Percentiles rank a stretch among this genome's conserved stretches.
These are phyloP conservation scores for Chaetothyriales sp. DNA, from an alignment of 2,329 filamentous ascomycete species.

Conservation along the genomic window DNA sequence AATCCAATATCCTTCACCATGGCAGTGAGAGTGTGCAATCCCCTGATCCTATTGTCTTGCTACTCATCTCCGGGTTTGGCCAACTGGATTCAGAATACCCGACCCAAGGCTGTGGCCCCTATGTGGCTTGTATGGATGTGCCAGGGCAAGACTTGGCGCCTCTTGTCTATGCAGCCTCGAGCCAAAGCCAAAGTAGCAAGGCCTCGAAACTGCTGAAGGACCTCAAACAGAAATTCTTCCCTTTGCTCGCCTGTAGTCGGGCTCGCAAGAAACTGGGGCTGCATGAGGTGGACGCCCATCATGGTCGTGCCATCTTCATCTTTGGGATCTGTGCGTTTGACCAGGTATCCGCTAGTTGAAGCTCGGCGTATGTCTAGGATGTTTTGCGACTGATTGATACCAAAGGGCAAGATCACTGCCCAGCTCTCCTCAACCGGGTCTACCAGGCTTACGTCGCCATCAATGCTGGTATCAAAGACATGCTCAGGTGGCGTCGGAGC, in stretches of 20 bases:
- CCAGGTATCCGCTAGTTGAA: slow-evolving; percentile 31
- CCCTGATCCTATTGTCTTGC: too few relatives aligned
- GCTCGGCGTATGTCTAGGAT: slow-evolving; percentile 27
- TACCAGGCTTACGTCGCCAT: slow-evolving; percentile 41
- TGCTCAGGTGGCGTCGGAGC: slow-evolving; percentile 16
- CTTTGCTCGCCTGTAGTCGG: slow-evolving; percentile 4
- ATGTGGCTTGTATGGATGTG: slow-evolving; percentile 32
- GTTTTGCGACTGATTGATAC: slow-evolving; percentile 27
- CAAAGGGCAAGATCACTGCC: slow-evolving; percentile 40
- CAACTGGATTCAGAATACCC: slow-evolving; percentile 9
- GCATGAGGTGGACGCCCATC: slow-evolving; percentile 29
- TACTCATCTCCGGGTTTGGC: too few relatives aligned
- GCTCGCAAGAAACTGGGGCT: slow-evolving; percentile 17
- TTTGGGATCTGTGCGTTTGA: slow-evolving; percentile 29
- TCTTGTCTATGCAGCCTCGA: slow-evolving; percentile 27
- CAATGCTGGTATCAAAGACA: slow-evolving; percentile 18
- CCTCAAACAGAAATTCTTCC: slow-evolving; percentile 27
- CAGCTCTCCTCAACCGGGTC: slow-evolving; percentile 47
- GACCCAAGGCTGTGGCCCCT: slow-evolving; percentile 16
- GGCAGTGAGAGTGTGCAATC: too few relatives aligned
- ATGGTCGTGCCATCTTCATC: slow-evolving; percentile 28
- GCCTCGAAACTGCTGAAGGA: slow-evolving; percentile 31
- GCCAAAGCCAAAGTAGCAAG: slow-evolving; percentile 28
- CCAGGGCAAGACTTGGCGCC: slow-evolving; percentile 30
- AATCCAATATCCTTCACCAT: too few relatives aligned